Percentiles rank a stretch among this genome's conserved stretches.
Evolutionary conservation across 306 rosid genomes (phyloP).

Genomic region (Boehmeria nivea): DNA sequence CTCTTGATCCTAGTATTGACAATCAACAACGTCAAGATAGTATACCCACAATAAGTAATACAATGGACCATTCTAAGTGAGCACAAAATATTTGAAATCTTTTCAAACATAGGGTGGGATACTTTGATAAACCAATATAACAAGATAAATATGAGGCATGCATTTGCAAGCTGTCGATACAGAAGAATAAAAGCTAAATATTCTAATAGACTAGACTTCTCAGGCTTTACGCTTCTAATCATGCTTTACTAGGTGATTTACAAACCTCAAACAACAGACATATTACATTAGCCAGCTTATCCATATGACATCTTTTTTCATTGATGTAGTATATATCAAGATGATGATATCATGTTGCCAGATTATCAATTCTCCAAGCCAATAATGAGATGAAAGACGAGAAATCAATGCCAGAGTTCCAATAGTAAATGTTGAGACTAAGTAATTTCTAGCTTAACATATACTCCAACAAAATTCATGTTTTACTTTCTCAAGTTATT

Average conservation of each 20-base stretch:
- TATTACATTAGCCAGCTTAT: too few species aligned
- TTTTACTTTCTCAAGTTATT: not conserved
- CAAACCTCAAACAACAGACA: too few species aligned
- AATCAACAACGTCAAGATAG: too few species aligned
- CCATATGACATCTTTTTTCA: too few species aligned
- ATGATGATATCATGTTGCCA: too few species aligned
- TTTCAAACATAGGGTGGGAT: too few species aligned
- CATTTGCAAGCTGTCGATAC: not conserved
- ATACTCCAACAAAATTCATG: not conserved
- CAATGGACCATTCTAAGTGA: too few species aligned
- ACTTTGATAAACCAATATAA: not conserved
- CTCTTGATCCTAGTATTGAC: not conserved
- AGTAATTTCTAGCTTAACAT: not conserved
- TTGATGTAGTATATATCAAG: too few species aligned
- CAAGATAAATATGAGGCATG: not conserved
- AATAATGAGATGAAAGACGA: too few species aligned
- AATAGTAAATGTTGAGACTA: not conserved
- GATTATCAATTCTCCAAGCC: too few species aligned
- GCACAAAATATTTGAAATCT: too few species aligned
- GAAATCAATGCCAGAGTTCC: not conserved
- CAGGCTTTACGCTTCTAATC: not conserved
- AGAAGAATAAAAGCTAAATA: not conserved
- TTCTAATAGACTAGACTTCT: slow-evolving; percentile 7
- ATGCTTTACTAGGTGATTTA: not conserved
- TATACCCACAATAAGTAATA: too few species aligned